phyloP scores from a whole-genome alignment of 495 filamentous ascomycete genomes.

The Penicillium lagena region DNA sequence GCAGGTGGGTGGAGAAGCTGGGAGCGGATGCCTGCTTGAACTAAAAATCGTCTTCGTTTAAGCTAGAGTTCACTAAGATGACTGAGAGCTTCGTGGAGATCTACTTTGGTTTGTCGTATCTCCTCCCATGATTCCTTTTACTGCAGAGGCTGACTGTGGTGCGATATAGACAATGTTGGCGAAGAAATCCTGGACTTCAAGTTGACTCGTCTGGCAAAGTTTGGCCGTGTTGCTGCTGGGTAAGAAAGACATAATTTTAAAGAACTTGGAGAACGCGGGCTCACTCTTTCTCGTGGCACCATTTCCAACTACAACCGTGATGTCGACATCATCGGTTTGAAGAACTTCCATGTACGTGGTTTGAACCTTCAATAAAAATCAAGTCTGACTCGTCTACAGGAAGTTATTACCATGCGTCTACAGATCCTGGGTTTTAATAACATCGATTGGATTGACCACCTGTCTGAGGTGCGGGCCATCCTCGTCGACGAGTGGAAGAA shows the following conservation, averaged over 20 bases:
- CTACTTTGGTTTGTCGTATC: slow-evolving; percentile 37
- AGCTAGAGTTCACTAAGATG: slow-evolving; percentile 46
- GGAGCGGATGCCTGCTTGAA: slow-evolving; percentile 63
- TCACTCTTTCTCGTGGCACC: slow-evolving; percentile 29
- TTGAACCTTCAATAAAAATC: not conserved
- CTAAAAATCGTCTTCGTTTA: slow-evolving; percentile 56
- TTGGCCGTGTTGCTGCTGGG: slow-evolving; percentile 56
- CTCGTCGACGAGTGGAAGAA: slow-evolving; percentile 45
- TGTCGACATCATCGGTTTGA: slow-evolving; percentile 21
- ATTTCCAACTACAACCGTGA: slow-evolving; percentile 43
- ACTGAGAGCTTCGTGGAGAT: slow-evolving; percentile 61
- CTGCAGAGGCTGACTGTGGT: not conserved
- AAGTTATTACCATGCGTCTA: slow-evolving; percentile 44
- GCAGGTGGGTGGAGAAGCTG: slow-evolving; percentile 52
- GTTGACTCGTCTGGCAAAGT: slow-evolving; percentile 44
- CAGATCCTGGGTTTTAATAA: slow-evolving; percentile 59
- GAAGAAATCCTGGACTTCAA: slow-evolving; percentile 60
- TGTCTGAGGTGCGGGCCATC: slow-evolving; percentile 32
- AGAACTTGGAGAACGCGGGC: not conserved
- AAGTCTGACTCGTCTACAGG: slow-evolving; percentile 4
- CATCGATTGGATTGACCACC: slow-evolving; percentile 41
- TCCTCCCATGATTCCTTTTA: not conserved
- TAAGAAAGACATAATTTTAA: slow-evolving; percentile 1
- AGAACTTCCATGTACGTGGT: slow-evolving; percentile 38
- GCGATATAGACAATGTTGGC: slow-evolving; percentile 55